Percentiles rank a stretch among this genome's conserved stretches.
Conservation (phyloP, 2,329 filamentous ascomycete species). For the Pestalotiopsis sp. region DNA sequence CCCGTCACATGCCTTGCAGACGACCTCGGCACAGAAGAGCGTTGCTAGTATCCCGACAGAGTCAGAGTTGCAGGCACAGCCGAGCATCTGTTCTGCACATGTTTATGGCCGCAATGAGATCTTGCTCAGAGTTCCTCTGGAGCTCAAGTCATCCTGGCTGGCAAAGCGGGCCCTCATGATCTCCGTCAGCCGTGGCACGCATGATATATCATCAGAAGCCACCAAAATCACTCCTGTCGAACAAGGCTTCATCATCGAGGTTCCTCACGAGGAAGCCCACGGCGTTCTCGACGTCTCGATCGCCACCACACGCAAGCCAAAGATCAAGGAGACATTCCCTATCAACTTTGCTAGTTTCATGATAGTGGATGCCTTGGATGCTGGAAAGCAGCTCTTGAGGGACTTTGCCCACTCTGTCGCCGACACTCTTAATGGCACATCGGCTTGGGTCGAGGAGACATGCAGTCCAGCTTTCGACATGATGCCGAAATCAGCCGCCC, state of each 20-base stretch:
- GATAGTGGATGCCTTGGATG: slow-evolving; percentile 47
- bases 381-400: slow-evolving; percentile 41
- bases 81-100: slow-evolving; percentile 48
- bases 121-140: slow-evolving; percentile 54
- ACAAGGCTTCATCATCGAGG: slow-evolving; percentile 55
- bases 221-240: slow-evolving; percentile 51
- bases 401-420: slow-evolving; percentile 44
- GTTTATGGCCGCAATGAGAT: slow-evolving; percentile 52
- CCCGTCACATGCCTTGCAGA: slow-evolving; percentile 31
- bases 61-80: slow-evolving; percentile 26
- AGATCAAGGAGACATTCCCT: slow-evolving; percentile 62
- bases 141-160: slow-evolving; percentile 57
- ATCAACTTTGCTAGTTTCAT: slow-evolving; percentile 60
- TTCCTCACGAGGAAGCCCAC: slow-evolving; percentile 56
- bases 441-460: slow-evolving; percentile 35
- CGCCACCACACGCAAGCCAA: slow-evolving; percentile 60
- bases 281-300: slow-evolving; percentile 62
- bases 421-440: slow-evolving; percentile 40
- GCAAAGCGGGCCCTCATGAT: slow-evolving; percentile 59
- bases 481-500: slow-evolving; percentile 33
- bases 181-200: slow-evolving; percentile 52
- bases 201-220: slow-evolving; percentile 51
- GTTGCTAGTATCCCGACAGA: slow-evolving; percentile 28
- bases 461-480: slow-evolving; percentile 33
- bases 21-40: slow-evolving; percentile 34